These are phyloP conservation scores for Plasmodium cynomolgi DNA, from an alignment of 169 alveolate genomes.

Conservation along the genomic window DNA sequence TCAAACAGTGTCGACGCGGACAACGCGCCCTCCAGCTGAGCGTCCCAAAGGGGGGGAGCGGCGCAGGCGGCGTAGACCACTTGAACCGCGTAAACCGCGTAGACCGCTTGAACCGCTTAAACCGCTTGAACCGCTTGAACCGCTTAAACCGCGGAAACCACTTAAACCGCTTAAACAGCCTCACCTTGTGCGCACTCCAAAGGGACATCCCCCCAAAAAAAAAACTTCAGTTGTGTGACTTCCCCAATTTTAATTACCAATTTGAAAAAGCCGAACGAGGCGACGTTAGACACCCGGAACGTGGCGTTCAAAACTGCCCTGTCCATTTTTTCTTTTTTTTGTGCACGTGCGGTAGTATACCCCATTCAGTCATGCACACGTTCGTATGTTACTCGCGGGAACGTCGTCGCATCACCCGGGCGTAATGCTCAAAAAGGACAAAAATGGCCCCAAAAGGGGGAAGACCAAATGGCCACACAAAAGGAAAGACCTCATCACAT, in stretches of 20 bases:
- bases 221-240: neutral
- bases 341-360: neutral
- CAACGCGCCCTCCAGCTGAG: neutral
- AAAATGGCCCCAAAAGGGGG: neutral
- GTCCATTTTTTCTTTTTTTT: too few species aligned
- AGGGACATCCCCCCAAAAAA: neutral
- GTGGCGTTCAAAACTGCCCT: neutral
- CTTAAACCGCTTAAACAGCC: neutral
- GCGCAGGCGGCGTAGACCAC: too few species aligned
- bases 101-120: too few species aligned
- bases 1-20: neutral
- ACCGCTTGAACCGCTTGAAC: too few species aligned
- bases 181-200: neutral
- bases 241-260: neutral
- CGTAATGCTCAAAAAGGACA: neutral
- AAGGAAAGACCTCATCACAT: neutral
- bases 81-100: too few species aligned
- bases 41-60: too few species aligned
- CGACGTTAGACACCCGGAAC: neutral
- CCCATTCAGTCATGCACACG: neutral
- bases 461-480: neutral
- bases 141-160: neutral
- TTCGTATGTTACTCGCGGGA: neutral
- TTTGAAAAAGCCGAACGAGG: neutral
- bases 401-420: neutral